Conservation (phyloP, 1,284 basidiomycete genomes). For the Coniferiporia weirii region DNA sequence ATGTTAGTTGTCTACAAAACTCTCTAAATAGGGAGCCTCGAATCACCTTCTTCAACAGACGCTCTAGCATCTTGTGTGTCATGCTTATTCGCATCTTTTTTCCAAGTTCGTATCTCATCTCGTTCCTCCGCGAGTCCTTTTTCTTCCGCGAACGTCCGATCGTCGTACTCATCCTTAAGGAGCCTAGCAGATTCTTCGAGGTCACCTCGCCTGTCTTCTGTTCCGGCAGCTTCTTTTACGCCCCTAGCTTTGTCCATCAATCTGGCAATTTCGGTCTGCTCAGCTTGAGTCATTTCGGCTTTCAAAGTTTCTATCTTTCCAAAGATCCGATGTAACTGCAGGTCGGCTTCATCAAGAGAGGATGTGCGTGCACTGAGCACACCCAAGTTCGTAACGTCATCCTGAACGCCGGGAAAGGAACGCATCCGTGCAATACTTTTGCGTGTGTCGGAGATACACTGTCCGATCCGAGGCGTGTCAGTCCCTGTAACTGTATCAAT, state of each 20-base stretch:
- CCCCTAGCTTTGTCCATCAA: conserved; percentile 48
- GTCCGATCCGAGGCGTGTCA: neutral
- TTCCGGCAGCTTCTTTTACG: conserved; percentile 33
- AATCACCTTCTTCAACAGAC: conserved; percentile 20
- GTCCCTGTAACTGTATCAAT: neutral
- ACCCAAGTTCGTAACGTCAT: conserved; percentile 3
- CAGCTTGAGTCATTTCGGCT: conserved; percentile 1
- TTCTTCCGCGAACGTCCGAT: conserved; percentile 19
- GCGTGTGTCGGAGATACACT: neutral
- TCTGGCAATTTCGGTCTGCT: conserved; percentile 10
- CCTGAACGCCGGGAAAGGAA: conserved; percentile 11
- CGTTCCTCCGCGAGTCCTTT: conserved; percentile 22
- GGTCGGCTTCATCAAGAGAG: conserved; percentile 8
- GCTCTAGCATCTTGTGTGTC: conserved; percentile 5
- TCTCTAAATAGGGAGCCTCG: neutral
- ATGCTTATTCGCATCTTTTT: conserved; percentile 18
- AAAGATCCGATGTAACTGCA: conserved; percentile 4
- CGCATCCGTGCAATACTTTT: conserved; percentile 10
- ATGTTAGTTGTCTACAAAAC: neutral
- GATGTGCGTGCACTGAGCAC: conserved; percentile 1
- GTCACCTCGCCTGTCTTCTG: conserved; percentile 20
- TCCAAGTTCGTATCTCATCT: conserved; percentile 20
- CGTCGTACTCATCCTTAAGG: conserved; percentile 17
- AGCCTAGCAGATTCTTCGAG: conserved; percentile 3
- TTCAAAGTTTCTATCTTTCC: neutral